Evolutionary conservation across 2,329 filamentous ascomycete genomes (phyloP).

Genomic region (Thelonectria rubi): DNA sequence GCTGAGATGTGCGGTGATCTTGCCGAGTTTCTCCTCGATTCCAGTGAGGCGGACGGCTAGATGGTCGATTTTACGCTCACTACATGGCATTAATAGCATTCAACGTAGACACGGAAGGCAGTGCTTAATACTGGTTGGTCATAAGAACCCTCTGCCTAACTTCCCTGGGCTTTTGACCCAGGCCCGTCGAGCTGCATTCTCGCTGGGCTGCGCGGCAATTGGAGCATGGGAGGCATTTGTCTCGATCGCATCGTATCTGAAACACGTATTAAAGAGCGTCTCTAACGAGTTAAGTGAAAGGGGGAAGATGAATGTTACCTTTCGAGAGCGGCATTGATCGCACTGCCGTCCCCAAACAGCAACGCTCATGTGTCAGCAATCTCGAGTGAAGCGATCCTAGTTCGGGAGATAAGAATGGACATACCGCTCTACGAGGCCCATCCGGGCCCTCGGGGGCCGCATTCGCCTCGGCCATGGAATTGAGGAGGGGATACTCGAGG

Average conservation of each 20-base stretch:
- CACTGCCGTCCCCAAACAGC: not conserved
- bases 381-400: not conserved
- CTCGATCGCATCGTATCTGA: constrained; percentile 15
- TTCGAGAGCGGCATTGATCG: constrained; percentile 18
- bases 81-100: not conserved
- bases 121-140: constrained; percentile 13
- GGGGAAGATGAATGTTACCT: not conserved
- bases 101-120: not conserved
- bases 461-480: not conserved
- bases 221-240: constrained; percentile 6
- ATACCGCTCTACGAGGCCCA: constrained; percentile 13
- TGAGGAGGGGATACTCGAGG: not conserved
- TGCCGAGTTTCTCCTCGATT: constrained; percentile 12
- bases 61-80: constrained; percentile 16
- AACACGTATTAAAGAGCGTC: not conserved
- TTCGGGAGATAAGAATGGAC: not conserved
- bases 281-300: too few species aligned
- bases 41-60: constrained; percentile 6
- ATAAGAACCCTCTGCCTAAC: constrained; percentile 17
- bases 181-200: constrained; percentile 8
- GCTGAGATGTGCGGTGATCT: constrained; percentile 7
- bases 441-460: constrained; percentile 9
- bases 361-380: not conserved
- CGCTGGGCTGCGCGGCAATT: constrained; percentile 2
- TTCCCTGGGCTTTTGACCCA: constrained; percentile 9